These are phyloP conservation scores for Hansfordia pulvinata DNA, from an alignment of 2,329 filamentous ascomycete species.

Conservation along the genomic window DNA sequence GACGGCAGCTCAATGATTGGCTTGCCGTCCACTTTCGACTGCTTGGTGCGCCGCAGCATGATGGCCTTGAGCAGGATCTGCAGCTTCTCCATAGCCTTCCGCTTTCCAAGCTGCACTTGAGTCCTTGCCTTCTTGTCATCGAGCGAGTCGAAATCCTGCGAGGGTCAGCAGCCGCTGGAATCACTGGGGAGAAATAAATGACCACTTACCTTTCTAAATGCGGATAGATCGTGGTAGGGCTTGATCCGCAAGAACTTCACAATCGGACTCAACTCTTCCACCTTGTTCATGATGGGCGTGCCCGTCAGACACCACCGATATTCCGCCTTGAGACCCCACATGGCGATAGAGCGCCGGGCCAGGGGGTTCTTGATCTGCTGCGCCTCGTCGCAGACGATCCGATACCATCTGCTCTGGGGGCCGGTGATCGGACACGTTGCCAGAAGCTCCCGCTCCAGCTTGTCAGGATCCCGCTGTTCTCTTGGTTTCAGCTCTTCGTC, in stretches of 20 bases:
- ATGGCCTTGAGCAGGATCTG: conserved; percentile 67
- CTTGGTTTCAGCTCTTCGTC: conserved; percentile 22
- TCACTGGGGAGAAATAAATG: conserved; percentile 3
- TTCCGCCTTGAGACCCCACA: conserved; percentile 40
- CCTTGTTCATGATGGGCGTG: conserved; percentile 80
- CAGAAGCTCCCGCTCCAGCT: no score
- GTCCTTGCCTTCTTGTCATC: no score
- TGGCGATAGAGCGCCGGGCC: conserved; percentile 47
- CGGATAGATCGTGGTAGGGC: conserved; percentile 53
- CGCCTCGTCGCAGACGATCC: conserved; percentile 66
- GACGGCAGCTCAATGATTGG: conserved; percentile 58
- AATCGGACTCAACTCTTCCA: conserved; percentile 65
- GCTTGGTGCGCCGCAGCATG: conserved; percentile 72
- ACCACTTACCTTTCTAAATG: conserved; percentile 41
- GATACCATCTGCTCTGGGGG: conserved; percentile 44
- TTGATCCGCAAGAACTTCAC: conserved; percentile 64
- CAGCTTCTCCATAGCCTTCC: conserved; percentile 58
- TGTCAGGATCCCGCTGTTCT: no score
- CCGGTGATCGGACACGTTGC: conserved; percentile 53
- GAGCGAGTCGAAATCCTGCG: conserved; percentile 25
- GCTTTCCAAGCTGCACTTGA: no score
- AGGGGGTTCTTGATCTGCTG: conserved; percentile 68
- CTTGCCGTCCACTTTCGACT: conserved; percentile 64
- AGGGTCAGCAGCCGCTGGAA: conserved; percentile 4
- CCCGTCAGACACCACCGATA: conserved; percentile 67